These are phyloP conservation scores for Apiospora kogelbergensis DNA, from an alignment of 2,329 filamentous ascomycete genomes.

Conservation along the genomic window DNA sequence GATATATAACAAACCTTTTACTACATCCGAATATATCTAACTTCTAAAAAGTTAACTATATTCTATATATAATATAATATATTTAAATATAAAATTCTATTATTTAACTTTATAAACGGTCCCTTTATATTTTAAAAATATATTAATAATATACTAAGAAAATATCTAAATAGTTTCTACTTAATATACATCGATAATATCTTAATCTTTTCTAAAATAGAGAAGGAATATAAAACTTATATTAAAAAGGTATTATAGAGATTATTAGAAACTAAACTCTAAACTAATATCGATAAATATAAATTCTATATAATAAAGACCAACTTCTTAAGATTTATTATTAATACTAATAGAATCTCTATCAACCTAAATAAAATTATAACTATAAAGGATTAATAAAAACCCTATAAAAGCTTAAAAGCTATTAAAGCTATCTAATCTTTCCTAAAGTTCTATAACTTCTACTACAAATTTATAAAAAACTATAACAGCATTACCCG, in stretches of 20 bases:
- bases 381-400: background rate
- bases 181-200: constrained; percentile 11
- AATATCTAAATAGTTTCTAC: background rate
- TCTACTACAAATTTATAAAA: background rate
- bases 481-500: too few species aligned
- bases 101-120: background rate
- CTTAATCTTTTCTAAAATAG: constrained; percentile 7
- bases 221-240: background rate
- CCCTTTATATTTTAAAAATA: background rate
- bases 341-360: background rate
- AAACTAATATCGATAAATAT: constrained; percentile 4
- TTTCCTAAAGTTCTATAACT: background rate
- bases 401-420: too few species aligned
- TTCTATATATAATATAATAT: background rate
- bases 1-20: background rate
- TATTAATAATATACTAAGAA: background rate
- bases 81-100: background rate
- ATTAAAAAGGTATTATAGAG: background rate
- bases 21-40: background rate
- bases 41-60: background rate
- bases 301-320: constrained; percentile 7
- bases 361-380: background rate
- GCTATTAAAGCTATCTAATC: background rate
- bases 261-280: background rate
- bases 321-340: background rate